Percentiles rank a stretch among this genome's conserved stretches.
These are phyloP conservation scores for Myriangium duriaei DNA, from an alignment of 2,329 filamentous ascomycete genomes.

Conservation along the genomic window DNA sequence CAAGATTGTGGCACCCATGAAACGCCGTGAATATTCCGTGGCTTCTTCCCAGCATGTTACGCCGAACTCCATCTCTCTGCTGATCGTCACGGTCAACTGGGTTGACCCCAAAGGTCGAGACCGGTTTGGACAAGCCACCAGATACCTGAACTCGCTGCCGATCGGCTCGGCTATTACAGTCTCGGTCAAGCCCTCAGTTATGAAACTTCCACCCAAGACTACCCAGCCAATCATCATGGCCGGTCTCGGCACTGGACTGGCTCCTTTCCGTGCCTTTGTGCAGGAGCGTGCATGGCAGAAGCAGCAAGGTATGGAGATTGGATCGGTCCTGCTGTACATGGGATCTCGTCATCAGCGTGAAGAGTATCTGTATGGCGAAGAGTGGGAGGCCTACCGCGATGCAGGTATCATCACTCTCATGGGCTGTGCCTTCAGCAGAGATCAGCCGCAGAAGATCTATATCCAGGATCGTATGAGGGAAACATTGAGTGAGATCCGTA, in stretches of 20 bases:
- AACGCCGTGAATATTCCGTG: slow-evolving; percentile 98
- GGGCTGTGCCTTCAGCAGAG: slow-evolving; percentile 86
- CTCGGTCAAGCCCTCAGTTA: slow-evolving; percentile 93
- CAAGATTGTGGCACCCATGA: slow-evolving; percentile 78
- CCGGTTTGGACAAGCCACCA: slow-evolving; percentile 85
- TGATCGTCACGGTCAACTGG: slow-evolving; percentile 97
- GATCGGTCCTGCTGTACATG: slow-evolving; percentile 87
- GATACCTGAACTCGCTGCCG: slow-evolving; percentile 67
- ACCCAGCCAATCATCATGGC: slow-evolving; percentile 97
- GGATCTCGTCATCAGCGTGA: slow-evolving; percentile 94
- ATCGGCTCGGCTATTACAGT: slow-evolving; percentile 73
- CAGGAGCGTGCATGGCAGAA: slow-evolving; percentile 98
- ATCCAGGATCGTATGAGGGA: slow-evolving; percentile 97
- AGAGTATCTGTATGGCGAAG: slow-evolving; percentile 96
- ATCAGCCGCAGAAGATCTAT: slow-evolving; percentile 97
- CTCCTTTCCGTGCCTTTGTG: slow-evolving; percentile 95
- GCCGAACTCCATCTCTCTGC: slow-evolving; percentile 76
- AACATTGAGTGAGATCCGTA: slow-evolving; percentile 66
- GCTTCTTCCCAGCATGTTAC: slow-evolving; percentile 93
- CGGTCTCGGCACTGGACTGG: slow-evolving; percentile 88
- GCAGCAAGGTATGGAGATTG: slow-evolving; percentile 91
- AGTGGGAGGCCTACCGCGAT: slow-evolving; percentile 97
- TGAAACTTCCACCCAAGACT: slow-evolving; percentile 86
- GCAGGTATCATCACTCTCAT: slow-evolving; percentile 91
- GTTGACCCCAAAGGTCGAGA: slow-evolving; percentile 75